Evolutionary conservation across 2,329 filamentous ascomycete genomes (phyloP).

Genomic region (Phialemonium atrogriseum): DNA sequence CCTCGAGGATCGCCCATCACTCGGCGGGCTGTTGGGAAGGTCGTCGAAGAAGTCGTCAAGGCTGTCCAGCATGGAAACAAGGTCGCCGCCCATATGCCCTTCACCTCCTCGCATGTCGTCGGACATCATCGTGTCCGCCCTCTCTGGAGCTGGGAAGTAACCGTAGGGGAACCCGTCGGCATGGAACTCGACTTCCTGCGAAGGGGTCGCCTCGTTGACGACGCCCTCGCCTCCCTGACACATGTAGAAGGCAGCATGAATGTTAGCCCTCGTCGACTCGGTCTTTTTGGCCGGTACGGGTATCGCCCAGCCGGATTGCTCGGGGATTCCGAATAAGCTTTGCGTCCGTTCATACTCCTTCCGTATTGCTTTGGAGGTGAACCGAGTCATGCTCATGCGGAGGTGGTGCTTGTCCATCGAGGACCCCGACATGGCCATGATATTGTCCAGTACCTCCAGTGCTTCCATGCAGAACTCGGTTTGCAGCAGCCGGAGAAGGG

Average conservation of each 20-base stretch:
- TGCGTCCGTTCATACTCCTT: conserved; percentile 95
- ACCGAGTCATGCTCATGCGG: conserved; percentile 95
- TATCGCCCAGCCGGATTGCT: conserved; percentile 92
- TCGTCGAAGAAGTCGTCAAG: conserved; percentile 79
- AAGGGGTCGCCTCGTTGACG: conserved; percentile 53
- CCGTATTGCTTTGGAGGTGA: conserved; percentile 73
- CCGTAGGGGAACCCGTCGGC: conserved; percentile 79
- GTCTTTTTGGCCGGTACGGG: conserved; percentile 88
- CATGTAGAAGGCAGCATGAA: conserved; percentile 93
- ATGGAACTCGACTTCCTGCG: conserved; percentile 87
- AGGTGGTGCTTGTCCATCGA: conserved; percentile 92
- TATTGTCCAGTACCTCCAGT: conserved; percentile 83
- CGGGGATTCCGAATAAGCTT: conserved; percentile 92
- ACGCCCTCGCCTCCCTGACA: conserved; percentile 63
- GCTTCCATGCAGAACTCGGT: conserved; percentile 93
- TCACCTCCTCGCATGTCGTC: conserved; percentile 68
- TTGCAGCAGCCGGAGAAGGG: conserved; percentile 78
- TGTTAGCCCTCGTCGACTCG: conserved; percentile 77
- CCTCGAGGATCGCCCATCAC: conserved; percentile 52
- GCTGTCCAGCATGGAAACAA: conserved; percentile 72
- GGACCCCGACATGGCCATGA: conserved; percentile 87
- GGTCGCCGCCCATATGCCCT: conserved; percentile 67
- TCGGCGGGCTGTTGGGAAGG: conserved; percentile 48
- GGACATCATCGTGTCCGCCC: conserved; percentile 88
- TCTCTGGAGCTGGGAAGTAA: conserved; percentile 63